Percentiles rank a stretch among this genome's conserved stretches.
Evolutionary conservation across 306 rosid genomes (phyloP).

Genomic region (Quercus aquifolioides): DNA sequence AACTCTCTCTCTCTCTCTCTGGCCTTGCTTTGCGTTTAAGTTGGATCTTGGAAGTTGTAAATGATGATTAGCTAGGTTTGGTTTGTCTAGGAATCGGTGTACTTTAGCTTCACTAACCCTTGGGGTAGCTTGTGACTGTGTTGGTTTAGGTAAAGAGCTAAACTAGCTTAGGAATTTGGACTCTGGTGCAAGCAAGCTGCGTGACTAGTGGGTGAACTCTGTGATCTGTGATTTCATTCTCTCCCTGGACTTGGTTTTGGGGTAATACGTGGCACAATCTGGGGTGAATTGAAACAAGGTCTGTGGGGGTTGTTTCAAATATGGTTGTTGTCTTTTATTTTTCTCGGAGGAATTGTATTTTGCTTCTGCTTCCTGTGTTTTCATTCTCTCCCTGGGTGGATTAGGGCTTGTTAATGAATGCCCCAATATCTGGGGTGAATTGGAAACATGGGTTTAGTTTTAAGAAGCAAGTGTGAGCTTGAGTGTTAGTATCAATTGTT

Average conservation of each 20-base stretch:
- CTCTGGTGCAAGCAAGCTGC: too few relatives aligned
- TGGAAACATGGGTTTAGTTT: constrained; percentile 37
- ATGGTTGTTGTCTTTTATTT: not conserved
- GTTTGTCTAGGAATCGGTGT: not conserved
- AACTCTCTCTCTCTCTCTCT: not conserved
- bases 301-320: not conserved
- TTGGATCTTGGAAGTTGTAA: not conserved
- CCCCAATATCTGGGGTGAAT: constrained; percentile 32
- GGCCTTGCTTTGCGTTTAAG: not conserved
- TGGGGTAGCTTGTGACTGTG: too few relatives aligned
- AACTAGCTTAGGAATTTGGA: too few relatives aligned
- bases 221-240: not conserved
- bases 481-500: not conserved
- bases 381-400: constrained; percentile 43
- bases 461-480: too few relatives aligned
- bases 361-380: constrained; percentile 29
- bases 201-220: too few relatives aligned
- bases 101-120: not conserved
- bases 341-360: not conserved
- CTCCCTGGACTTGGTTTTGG: not conserved
- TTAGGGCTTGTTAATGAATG: not conserved
- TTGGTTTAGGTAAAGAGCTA: too few relatives aligned
- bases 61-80: not conserved
- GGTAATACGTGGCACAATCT: not conserved
- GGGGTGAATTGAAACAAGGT: too few relatives aligned